Percentiles rank a stretch among this genome's conserved stretches.
phyloP scores from a whole-genome alignment of 192 early-diverging fungal genomes.

The Dispira simplex region DNA sequence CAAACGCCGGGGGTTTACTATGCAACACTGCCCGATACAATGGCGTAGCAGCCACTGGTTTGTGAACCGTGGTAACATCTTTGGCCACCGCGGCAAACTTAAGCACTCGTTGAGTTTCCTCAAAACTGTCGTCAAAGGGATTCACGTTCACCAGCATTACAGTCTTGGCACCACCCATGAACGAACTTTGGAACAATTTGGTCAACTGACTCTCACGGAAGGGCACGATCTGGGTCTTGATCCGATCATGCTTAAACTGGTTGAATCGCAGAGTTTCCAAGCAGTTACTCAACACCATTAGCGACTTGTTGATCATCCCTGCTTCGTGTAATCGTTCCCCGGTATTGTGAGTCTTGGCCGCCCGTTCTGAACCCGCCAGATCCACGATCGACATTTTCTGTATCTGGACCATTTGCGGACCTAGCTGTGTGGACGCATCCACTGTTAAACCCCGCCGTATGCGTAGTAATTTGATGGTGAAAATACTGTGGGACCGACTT shows the following conservation, averaged over 20 bases:
- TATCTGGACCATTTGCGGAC: neutral
- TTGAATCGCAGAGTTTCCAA: conserved; percentile 45
- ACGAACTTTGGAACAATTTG: conserved; percentile 40
- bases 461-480: conserved; percentile 47
- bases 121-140: conserved; percentile 36
- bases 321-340: conserved; percentile 45
- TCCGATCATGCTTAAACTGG: conserved; percentile 21
- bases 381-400: conserved; percentile 37
- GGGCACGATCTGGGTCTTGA: conserved; percentile 33
- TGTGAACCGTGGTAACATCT: conserved; percentile 31
- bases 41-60: conserved; percentile 18
- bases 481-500: conserved; percentile 46
- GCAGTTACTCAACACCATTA: conserved; percentile 57
- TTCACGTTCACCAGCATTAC: conserved; percentile 47
- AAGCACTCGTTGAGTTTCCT: conserved; percentile 34
- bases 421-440: conserved; percentile 10
- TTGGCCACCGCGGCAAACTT: conserved; percentile 46
- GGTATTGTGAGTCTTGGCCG: conserved; percentile 29
- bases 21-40: neutral
- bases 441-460: conserved; percentile 25
- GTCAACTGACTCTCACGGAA: conserved; percentile 56
- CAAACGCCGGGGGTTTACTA: neutral
- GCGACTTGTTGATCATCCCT: conserved; percentile 48
- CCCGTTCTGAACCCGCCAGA: conserved; percentile 52
- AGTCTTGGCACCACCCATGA: conserved; percentile 39